Evolutionary conservation across 2,329 filamentous ascomycete species (phyloP), one percentile per base, ranked within the genome.

Genomic region (Penicillium sp.): DNA sequence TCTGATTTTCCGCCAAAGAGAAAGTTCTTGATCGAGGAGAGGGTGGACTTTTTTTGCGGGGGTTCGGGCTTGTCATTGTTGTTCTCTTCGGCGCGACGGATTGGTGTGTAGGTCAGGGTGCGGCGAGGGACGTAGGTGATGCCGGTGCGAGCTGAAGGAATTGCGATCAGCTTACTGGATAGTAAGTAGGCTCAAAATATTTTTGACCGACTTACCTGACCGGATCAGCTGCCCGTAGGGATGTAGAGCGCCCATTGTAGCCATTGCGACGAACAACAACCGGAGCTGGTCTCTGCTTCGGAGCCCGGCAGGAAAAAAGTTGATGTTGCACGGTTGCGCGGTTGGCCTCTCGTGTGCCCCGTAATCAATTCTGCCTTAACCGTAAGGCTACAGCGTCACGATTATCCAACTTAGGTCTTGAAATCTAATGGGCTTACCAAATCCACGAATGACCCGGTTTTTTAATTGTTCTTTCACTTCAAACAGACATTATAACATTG

Each of bases 181-280:
- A 31, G 15, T 26, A 11, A 52, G 8, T 17, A 15, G 7, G 19
- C 3, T 30, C 23, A 46, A 13, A 15, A 13, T 9, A 23, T 31
- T 51, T 17, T 19, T 11, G 17, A 31, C 15, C 8, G n/a, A 65
- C 69, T 61, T 71, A 79, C 78, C 75, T 64, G 76, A 69, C 64
- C 76, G 76, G 65, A 75, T 62, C 62, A 80, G 67, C 66, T 75
- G 76, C 67, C 76, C 74, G 61, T 74, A 77, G 21, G 72, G 72
- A 67, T 74, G 70, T 50, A 76, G 62, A 66, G 72, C 69, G 65
- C 72, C 76, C 69, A 78, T 75, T 70, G 76, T 73, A 69, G 76
- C 76, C 76, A 77, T 78, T 63, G 59, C 53, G 63, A 66, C 49
- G 59, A 56, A 55, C 31, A 63, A 54, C 60, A 60, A 66, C 59